These are phyloP conservation scores for Talaromyces atroroseus DNA, from an alignment of 2,329 filamentous ascomycete species.

Conservation along the genomic window DNA sequence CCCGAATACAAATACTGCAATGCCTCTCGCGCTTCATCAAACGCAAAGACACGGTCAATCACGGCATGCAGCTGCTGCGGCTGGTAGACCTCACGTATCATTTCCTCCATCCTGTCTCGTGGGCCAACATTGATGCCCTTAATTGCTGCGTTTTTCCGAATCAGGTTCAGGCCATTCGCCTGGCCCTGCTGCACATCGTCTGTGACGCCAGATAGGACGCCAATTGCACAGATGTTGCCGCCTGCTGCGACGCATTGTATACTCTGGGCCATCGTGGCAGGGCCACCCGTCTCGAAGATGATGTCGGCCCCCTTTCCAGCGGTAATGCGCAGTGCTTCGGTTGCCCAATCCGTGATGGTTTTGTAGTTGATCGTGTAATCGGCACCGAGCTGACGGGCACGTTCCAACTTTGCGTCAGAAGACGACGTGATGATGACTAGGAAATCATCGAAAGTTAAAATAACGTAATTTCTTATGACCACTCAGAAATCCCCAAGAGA, in stretches of 20 bases:
- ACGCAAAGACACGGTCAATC: slow-evolving; percentile 51
- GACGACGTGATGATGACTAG: slow-evolving; percentile 49
- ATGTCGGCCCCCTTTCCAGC: slow-evolving; percentile 44
- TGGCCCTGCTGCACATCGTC: slow-evolving; percentile 46
- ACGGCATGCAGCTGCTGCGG: slow-evolving; percentile 35
- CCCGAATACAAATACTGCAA: slow-evolving; percentile 49
- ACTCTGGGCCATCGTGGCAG: slow-evolving; percentile 46
- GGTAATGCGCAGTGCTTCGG: slow-evolving; percentile 42
- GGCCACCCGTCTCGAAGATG: slow-evolving; percentile 48
- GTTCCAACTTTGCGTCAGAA: slow-evolving; percentile 45
- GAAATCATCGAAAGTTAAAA: slow-evolving; percentile 9
- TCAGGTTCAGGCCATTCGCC: slow-evolving; percentile 55
- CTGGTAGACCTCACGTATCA: slow-evolving; percentile 18
- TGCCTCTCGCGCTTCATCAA: slow-evolving; percentile 49
- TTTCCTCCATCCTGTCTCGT: slow-evolving; percentile 45
- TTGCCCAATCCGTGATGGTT: slow-evolving; percentile 40
- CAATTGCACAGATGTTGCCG: slow-evolving; percentile 44
- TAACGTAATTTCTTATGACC: too few species aligned
- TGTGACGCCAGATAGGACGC: slow-evolving; percentile 46
- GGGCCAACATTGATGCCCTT: slow-evolving; percentile 61
- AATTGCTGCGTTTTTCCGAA: slow-evolving; percentile 48
- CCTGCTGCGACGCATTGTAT: slow-evolving; percentile 42
- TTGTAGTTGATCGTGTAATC: slow-evolving; percentile 48
- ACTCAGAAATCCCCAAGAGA: too few species aligned
- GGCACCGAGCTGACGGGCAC: slow-evolving; percentile 46